Evolutionary conservation across 2,329 filamentous ascomycete genomes (phyloP).

Genomic region (Fusarium scirpi): DNA sequence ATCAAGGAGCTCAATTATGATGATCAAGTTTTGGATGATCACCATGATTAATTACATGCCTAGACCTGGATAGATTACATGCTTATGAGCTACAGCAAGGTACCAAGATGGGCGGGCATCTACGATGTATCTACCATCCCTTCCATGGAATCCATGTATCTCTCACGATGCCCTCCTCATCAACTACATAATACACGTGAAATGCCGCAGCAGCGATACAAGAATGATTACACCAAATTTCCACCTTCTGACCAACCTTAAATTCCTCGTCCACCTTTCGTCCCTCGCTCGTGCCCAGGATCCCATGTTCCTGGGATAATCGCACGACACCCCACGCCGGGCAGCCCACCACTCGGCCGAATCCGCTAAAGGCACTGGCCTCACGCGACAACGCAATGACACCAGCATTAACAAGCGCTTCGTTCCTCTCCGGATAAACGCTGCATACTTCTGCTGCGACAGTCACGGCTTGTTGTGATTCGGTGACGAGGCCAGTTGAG

Average conservation of each 20-base stretch:
- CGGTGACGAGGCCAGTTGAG: slow-evolving; percentile 49
- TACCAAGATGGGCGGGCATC: not conserved
- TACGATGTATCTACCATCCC: slow-evolving; percentile 44
- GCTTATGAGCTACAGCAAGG: not conserved
- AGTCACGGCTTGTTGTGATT: slow-evolving; percentile 49
- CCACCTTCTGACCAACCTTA: slow-evolving; percentile 50
- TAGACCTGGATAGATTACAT: not conserved
- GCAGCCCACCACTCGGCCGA: slow-evolving; percentile 48
- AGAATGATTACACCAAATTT: slow-evolving; percentile 50
- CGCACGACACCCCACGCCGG: slow-evolving; percentile 51
- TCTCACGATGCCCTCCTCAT: slow-evolving; percentile 50
- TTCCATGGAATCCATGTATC: slow-evolving; percentile 56
- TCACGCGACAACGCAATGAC: slow-evolving; percentile 53
- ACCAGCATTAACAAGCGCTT: slow-evolving; percentile 54
- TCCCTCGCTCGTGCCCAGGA: slow-evolving; percentile 46
- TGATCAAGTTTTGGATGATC: slow-evolving; percentile 7
- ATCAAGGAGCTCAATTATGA: slow-evolving; percentile 28
- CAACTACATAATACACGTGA: slow-evolving; percentile 53
- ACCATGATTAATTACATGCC: slow-evolving; percentile 5
- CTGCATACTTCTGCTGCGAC: slow-evolving; percentile 54
- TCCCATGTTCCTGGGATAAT: slow-evolving; percentile 55
- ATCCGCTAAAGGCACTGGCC: slow-evolving; percentile 48
- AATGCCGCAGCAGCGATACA: slow-evolving; percentile 56
- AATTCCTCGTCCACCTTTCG: slow-evolving; percentile 47
- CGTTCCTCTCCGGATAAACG: slow-evolving; percentile 54